These are phyloP conservation scores for Cystobasidium sp. DNA, from an alignment of 1,284 basidiomycete species.

Conservation along the genomic window DNA sequence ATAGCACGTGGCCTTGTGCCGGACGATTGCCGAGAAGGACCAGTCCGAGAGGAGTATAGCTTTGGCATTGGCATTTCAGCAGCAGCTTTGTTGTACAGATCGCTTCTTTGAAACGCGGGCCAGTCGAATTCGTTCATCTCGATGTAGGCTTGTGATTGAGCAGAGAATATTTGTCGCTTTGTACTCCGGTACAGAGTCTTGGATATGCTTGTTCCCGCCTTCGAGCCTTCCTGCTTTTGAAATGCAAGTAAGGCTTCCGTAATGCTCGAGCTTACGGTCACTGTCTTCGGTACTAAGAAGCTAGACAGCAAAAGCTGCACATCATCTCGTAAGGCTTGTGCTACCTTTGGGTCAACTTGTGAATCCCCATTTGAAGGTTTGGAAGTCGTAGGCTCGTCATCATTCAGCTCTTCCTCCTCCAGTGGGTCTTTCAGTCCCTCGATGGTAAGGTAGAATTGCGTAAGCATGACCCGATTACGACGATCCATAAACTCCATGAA, in stretches of 20 bases:
- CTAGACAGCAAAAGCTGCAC: slow-evolving; percentile 81
- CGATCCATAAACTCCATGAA: slow-evolving; percentile 99
- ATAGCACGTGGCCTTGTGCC: neutral
- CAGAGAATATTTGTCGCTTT: slow-evolving; percentile 75
- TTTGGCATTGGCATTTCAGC: slow-evolving; percentile 64
- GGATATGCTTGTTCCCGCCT: slow-evolving; percentile 54
- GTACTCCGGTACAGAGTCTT: slow-evolving; percentile 66
- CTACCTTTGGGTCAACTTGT: slow-evolving; percentile 66
- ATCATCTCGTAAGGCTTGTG: slow-evolving; percentile 72
- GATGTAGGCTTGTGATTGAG: slow-evolving; percentile 81
- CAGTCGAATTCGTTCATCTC: slow-evolving; percentile 87
- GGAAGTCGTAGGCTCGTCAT: neutral
- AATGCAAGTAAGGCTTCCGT: slow-evolving; percentile 72
- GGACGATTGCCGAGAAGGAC: neutral
- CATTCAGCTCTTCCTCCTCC: slow-evolving; percentile 62
- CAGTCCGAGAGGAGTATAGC: slow-evolving; percentile 55
- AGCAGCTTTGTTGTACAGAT: slow-evolving; percentile 85
- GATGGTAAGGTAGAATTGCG: slow-evolving; percentile 96
- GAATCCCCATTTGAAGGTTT: neutral
- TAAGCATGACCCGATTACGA: slow-evolving; percentile 75
- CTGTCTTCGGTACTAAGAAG: slow-evolving; percentile 72
- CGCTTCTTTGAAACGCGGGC: slow-evolving; percentile 79
- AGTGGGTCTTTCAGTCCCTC: slow-evolving; percentile 97
- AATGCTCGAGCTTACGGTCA: slow-evolving; percentile 69
- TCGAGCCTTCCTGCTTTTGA: slow-evolving; percentile 61